Conservation (phyloP, 352 stramenopile species). For the Phytophthora pisi region DNA sequence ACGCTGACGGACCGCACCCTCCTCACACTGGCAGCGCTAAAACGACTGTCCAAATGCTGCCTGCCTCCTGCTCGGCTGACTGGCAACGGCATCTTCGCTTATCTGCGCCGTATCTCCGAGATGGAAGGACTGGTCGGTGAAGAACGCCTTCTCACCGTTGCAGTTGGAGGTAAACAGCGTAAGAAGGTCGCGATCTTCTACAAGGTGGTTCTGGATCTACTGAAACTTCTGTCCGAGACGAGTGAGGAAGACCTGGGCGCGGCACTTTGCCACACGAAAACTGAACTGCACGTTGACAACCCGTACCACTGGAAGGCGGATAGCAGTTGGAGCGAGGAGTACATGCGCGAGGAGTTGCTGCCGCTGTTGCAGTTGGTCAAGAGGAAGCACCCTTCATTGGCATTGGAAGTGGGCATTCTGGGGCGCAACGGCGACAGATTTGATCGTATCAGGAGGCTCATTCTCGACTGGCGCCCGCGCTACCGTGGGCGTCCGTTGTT, state of each 20-base stretch:
- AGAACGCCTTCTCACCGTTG: background rate
- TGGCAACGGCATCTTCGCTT: slow-evolving; percentile 4
- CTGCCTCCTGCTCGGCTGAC: background rate
- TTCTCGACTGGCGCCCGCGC: background rate
- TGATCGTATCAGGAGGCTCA: background rate
- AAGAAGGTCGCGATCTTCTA: background rate
- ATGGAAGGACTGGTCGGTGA: background rate
- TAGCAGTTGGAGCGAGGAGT: background rate
- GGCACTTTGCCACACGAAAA: background rate
- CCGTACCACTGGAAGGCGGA: background rate
- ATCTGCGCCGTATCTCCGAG: background rate
- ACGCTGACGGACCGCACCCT: background rate
- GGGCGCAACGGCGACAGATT: background rate
- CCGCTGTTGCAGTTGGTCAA: background rate
- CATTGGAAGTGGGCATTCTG: background rate
- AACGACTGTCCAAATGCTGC: background rate
- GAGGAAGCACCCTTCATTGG: background rate
- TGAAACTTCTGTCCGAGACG: background rate
- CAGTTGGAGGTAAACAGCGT: background rate
- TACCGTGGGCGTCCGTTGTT: too few relatives aligned
- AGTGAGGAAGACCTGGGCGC: background rate
- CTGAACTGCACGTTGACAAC: background rate
- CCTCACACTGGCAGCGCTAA: background rate
- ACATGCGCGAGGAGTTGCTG: slow-evolving; percentile 3
- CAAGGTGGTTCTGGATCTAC: background rate